These are phyloP conservation scores for Aspergillus steynii DNA, from an alignment of 495 filamentous ascomycete genomes.

Conservation along the genomic window DNA sequence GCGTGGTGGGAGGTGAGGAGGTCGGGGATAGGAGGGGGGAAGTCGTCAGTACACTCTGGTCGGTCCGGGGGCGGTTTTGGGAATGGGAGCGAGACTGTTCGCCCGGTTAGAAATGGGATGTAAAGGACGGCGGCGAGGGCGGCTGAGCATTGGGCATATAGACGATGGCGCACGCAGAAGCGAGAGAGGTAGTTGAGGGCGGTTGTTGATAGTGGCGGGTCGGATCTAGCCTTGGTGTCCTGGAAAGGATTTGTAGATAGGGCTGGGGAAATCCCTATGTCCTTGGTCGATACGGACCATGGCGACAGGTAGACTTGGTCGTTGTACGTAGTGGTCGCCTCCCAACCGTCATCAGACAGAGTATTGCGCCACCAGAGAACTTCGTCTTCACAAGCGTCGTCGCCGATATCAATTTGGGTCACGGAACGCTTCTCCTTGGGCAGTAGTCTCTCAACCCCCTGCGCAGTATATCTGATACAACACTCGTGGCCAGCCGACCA, in stretches of 20 bases:
- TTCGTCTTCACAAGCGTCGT: conserved; percentile 20
- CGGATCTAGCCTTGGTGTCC: not conserved
- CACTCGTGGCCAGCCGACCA: conserved; percentile 22
- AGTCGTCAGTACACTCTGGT: too few relatives aligned
- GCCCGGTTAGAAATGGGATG: conserved; percentile 23
- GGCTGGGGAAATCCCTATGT: conserved; percentile 2
- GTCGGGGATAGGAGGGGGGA: too few relatives aligned
- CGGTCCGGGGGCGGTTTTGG: conserved; percentile 11
- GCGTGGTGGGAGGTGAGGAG: too few relatives aligned
- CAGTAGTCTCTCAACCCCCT: not conserved
- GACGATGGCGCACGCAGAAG: conserved; percentile 24
- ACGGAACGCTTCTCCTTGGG: conserved; percentile 9
- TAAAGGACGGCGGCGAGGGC: conserved; percentile 29
- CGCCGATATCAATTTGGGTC: conserved; percentile 23
- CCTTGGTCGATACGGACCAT: conserved; percentile 23
- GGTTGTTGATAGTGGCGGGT: conserved; percentile 17
- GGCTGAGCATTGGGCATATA: conserved; percentile 31
- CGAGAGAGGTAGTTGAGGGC: conserved; percentile 30
- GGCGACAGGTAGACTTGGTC: conserved; percentile 26
- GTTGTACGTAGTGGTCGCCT: conserved; percentile 25
- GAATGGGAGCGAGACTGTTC: conserved; percentile 19
- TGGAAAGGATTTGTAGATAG: conserved; percentile 3
- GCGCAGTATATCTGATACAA: conserved; percentile 14
- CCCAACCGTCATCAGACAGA: conserved; percentile 22
- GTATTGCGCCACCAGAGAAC: conserved; percentile 23